Conservation (phyloP, 2,329 filamentous ascomycete species). For the Curvularia eragrostidis region DNA sequence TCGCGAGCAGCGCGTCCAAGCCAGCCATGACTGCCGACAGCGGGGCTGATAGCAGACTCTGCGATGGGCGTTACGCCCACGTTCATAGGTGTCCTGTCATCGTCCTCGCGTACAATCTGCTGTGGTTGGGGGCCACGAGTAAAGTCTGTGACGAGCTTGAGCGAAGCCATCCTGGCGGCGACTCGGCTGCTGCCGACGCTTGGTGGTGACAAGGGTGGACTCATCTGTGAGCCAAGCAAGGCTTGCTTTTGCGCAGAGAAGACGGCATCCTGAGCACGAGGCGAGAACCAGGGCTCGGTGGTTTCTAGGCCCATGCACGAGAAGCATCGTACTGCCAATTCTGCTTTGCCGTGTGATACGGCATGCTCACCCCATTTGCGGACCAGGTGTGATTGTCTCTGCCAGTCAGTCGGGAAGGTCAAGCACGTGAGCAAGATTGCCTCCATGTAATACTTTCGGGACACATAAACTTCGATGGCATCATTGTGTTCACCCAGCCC, state of each 20-base stretch:
- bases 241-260: slow-evolving; percentile 62
- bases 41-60: slow-evolving; percentile 70
- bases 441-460: slow-evolving; percentile 90
- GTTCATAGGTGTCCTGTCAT: slow-evolving; percentile 75
- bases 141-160: slow-evolving; percentile 93
- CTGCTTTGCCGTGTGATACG: slow-evolving; percentile 83
- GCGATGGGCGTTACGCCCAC: slow-evolving; percentile 87
- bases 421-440: slow-evolving; percentile 87
- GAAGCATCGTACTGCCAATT: slow-evolving; percentile 90
- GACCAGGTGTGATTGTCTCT: slow-evolving; percentile 84
- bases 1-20: slow-evolving; percentile 44
- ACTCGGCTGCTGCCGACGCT: slow-evolving; percentile 60
- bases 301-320: slow-evolving; percentile 88
- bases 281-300: slow-evolving; percentile 86
- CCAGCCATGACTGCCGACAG: slow-evolving; percentile 56
- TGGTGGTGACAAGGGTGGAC: slow-evolving; percentile 77
- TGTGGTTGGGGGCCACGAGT: slow-evolving; percentile 56
- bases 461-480: slow-evolving; percentile 94
- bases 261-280: slow-evolving; percentile 71
- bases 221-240: slow-evolving; percentile 63
- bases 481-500: slow-evolving; percentile 92
- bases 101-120: slow-evolving; percentile 71
- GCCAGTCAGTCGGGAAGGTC: slow-evolving; percentile 85
- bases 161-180: slow-evolving; percentile 78
- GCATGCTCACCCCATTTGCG: slow-evolving; percentile 95